A percentile compares a stretch with the other conserved stretches of the same genome.
Conservation (phyloP, 2,329 filamentous ascomycete species). For the Sarocladium oryzae region DNA sequence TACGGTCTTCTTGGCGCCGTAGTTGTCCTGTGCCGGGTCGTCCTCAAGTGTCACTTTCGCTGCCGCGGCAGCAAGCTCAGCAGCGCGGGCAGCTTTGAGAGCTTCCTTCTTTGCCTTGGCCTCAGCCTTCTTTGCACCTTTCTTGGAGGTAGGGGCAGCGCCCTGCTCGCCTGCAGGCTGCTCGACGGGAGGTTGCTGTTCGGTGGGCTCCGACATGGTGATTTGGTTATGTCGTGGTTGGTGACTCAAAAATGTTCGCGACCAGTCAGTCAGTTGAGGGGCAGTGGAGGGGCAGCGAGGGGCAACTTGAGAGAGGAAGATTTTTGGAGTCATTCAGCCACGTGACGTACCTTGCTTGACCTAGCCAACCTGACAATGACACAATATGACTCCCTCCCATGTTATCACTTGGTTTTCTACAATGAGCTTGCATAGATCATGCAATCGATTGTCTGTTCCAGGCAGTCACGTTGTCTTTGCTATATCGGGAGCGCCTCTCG, state of each 20-base stretch:
- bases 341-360: constrained; percentile 1
- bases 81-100: constrained; percentile 64
- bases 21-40: constrained; percentile 71
- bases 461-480: too few relatives aligned
- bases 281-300: constrained; percentile 5
- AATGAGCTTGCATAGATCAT: too few relatives aligned
- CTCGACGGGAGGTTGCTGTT: background rate
- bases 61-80: constrained; percentile 65
- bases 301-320: background rate
- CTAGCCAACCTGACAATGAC: background rate
- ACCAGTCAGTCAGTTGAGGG: constrained; percentile 2
- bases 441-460: too few relatives aligned
- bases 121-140: constrained; percentile 76
- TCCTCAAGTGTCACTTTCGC: constrained; percentile 63
- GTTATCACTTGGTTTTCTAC: too few relatives aligned
- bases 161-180: background rate
- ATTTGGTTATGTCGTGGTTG: background rate
- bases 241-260: background rate
- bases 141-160: constrained; percentile 53
- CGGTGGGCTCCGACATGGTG: background rate
- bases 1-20: constrained; percentile 56
- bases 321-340: constrained; percentile 3
- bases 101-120: constrained; percentile 85
- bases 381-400: too few relatives aligned
- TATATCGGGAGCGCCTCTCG: too few relatives aligned